Percentiles rank a stretch among this genome's conserved stretches.
These are phyloP conservation scores for Globisporangium carolinianum DNA, from an alignment of 352 stramenopile species.

Conservation along the genomic window DNA sequence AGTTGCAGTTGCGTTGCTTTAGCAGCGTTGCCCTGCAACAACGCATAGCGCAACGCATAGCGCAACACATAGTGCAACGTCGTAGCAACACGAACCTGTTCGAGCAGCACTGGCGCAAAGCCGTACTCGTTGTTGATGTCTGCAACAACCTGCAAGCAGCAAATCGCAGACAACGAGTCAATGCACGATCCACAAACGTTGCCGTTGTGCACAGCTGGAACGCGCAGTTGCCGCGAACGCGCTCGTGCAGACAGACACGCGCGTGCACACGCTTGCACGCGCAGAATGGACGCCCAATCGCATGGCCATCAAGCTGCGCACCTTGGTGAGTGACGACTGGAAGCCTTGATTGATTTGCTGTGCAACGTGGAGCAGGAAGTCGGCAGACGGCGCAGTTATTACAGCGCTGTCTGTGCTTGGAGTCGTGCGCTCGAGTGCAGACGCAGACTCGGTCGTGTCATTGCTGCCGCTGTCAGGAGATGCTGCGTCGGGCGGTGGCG, in stretches of 20 bases:
- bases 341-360: constrained; percentile 17
- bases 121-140: constrained; percentile 18
- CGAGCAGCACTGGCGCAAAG: constrained; percentile 5
- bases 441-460: neutral
- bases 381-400: constrained; percentile 5
- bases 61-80: neutral
- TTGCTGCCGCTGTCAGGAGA: constrained; percentile 1
- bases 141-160: constrained; percentile 12
- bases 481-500: neutral
- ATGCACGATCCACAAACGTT: neutral
- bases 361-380: constrained; percentile 18
- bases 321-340: constrained; percentile 19
- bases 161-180: neutral
- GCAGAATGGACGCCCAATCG: neutral
- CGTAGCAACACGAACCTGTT: constrained; percentile 9
- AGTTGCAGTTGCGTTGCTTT: no score
- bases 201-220: neutral
- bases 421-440: neutral
- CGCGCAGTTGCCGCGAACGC: no score
- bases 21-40: no score
- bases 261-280: constrained; percentile 1
- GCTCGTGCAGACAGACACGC: constrained; percentile 7
- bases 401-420: neutral
- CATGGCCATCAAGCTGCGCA: constrained; percentile 1
- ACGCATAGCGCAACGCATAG: no score